Conservation (phyloP, 164 flowering plant species). For the Cinnamomum micranthum region DNA sequence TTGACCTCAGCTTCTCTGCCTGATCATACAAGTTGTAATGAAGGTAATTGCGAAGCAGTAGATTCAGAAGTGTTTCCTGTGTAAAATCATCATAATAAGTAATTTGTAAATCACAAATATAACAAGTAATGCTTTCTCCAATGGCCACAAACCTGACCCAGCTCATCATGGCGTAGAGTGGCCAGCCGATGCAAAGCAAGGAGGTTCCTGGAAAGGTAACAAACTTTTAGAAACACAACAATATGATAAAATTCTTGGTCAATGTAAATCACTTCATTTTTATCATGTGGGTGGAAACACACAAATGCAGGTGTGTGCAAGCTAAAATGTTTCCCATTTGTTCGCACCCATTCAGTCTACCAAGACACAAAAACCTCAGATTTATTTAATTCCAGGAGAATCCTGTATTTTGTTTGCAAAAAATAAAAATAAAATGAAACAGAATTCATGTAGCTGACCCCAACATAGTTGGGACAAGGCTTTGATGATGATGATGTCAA, state of each 20-base stretch:
- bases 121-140: not conserved
- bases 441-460: no score
- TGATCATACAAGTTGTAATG: constrained; percentile 95
- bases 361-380: no score
- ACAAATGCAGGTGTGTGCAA: no score
- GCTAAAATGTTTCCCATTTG: no score
- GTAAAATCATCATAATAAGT: not conserved
- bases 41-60: constrained; percentile 85
- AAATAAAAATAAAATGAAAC: no score
- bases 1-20: constrained; percentile 92
- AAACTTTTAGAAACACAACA: constrained; percentile 5
- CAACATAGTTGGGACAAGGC: no score
- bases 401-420: no score
- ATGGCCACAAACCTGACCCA: constrained; percentile 80
- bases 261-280: not conserved
- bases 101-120: not conserved
- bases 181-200: constrained; percentile 86
- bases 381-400: no score
- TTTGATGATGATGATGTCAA: no score
- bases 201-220: constrained; percentile 47
- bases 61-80: constrained; percentile 82
- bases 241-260: not conserved
- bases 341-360: no score
- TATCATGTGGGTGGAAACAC: not conserved
- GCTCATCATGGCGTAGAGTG: constrained; percentile 90